phyloP scores from a whole-genome alignment of 257 asterid genomes.

The Capsicum baccatum region DNA sequence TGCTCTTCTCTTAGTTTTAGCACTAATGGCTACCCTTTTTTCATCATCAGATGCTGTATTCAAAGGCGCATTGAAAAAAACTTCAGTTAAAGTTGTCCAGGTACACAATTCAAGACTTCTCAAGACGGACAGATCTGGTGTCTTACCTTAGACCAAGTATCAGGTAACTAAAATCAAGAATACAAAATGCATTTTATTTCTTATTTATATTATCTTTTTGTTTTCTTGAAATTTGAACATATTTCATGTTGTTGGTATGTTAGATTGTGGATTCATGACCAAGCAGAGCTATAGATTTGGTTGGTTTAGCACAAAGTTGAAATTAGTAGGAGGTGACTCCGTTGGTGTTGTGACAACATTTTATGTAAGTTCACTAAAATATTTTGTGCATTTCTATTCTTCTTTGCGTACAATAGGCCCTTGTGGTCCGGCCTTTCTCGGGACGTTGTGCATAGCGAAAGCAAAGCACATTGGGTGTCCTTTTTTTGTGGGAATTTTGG shows the following conservation, averaged over 20 bases:
- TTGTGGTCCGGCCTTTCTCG: no score
- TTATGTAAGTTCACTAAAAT: slow-evolving; percentile 51
- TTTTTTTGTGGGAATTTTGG: no score
- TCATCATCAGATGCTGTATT: slow-evolving; percentile 43
- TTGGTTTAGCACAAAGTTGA: slow-evolving; percentile 96
- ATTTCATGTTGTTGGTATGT: slow-evolving; percentile 7
- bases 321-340: slow-evolving; percentile 84
- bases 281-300: slow-evolving; percentile 88
- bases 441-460: no score
- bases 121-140: slow-evolving; percentile 91
- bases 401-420: no score
- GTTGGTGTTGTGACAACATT: slow-evolving; percentile 99
- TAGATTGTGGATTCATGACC: slow-evolving; percentile 79
- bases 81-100: slow-evolving; percentile 85
- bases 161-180: slow-evolving; percentile 50
- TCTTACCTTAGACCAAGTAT: slow-evolving; percentile 68
- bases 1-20: slow-evolving; percentile 39
- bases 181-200: not conserved
- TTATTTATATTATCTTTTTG: not conserved
- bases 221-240: not conserved
- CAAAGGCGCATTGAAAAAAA: slow-evolving; percentile 52
- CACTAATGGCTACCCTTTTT: slow-evolving; percentile 33
- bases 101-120: slow-evolving; percentile 77
- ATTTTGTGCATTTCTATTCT: not conserved
- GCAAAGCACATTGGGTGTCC: no score